phyloP scores from a whole-genome alignment of 805 yeast genomes.

The Candida montana region DNA sequence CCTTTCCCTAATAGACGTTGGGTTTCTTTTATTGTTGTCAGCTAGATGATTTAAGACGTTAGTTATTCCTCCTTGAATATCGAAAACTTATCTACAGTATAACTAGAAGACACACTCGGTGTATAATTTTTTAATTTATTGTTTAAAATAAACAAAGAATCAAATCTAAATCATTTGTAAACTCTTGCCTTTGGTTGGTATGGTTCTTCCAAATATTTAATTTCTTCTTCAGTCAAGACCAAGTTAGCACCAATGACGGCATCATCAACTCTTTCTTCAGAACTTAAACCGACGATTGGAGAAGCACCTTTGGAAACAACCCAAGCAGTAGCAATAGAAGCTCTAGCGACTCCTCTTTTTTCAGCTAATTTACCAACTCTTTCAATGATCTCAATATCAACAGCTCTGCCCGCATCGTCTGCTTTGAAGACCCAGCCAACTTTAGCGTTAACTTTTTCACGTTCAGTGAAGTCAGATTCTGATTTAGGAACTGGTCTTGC shows the following conservation, averaged over 20 bases:
- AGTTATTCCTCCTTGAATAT: too few species aligned
- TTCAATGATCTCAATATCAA: slow-evolving; percentile 31
- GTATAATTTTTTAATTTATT: too few species aligned
- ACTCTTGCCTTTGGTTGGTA: slow-evolving; percentile 9
- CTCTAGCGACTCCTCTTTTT: slow-evolving; percentile 41
- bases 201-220: slow-evolving; percentile 13
- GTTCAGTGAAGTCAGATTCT: background rate
- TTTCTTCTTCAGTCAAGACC: slow-evolving; percentile 10
- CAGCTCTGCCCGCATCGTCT: background rate
- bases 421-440: background rate
- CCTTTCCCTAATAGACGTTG: too few species aligned
- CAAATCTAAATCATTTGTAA: too few species aligned
- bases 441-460: background rate
- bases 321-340: slow-evolving; percentile 49
- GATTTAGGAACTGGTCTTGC: slow-evolving; percentile 37
- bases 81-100: too few species aligned
- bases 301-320: slow-evolving; percentile 40
- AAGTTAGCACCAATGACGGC: slow-evolving; percentile 32
- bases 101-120: too few species aligned
- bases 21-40: too few species aligned
- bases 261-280: slow-evolving; percentile 45
- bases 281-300: slow-evolving; percentile 52
- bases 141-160: too few species aligned
- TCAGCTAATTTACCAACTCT: slow-evolving; percentile 40
- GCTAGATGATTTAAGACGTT: too few species aligned